A percentile compares a stretch with the other conserved stretches of the same genome.
Conservation (phyloP, 2,329 filamentous ascomycete genomes). For the Colletotrichum tanaceti region DNA sequence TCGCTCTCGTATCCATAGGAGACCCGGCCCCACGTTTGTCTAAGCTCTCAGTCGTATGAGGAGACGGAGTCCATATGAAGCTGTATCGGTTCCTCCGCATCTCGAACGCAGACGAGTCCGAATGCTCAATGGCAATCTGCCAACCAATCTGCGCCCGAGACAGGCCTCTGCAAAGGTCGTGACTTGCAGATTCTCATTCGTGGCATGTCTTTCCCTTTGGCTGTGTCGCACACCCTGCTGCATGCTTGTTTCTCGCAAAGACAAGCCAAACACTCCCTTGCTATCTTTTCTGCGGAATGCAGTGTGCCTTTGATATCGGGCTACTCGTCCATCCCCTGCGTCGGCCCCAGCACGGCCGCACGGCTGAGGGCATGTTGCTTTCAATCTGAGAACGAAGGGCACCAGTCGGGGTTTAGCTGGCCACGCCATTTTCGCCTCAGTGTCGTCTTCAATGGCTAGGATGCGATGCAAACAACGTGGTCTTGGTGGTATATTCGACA, state of each 20-base stretch:
- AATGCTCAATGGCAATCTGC: not conserved
- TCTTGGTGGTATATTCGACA: not conserved
- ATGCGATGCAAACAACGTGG: not conserved
- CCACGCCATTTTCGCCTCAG: not conserved
- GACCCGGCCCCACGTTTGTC: not conserved
- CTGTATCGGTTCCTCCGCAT: not conserved
- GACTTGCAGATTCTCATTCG: not conserved
- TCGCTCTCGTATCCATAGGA: not conserved
- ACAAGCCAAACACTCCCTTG: slow-evolving; percentile 19
- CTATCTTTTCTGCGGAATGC: slow-evolving; percentile 15
- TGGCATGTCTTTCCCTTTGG: slow-evolving; percentile 17
- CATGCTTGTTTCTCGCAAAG: slow-evolving; percentile 13
- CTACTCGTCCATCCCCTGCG: not conserved
- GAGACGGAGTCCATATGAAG: not conserved
- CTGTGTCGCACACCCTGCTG: slow-evolving; percentile 5
- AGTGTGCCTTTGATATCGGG: not conserved
- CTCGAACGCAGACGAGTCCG: not conserved
- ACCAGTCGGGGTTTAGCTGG: not conserved
- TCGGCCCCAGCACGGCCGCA: not conserved
- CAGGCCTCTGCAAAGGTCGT: not conserved
- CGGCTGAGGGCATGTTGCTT: not conserved
- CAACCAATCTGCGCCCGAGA: not conserved
- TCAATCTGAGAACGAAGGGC: not conserved
- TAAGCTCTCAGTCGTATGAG: not conserved
- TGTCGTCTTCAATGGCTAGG: not conserved